Conservation (phyloP, 2,329 filamentous ascomycete genomes). For the Grosmannia huntii region DNA sequence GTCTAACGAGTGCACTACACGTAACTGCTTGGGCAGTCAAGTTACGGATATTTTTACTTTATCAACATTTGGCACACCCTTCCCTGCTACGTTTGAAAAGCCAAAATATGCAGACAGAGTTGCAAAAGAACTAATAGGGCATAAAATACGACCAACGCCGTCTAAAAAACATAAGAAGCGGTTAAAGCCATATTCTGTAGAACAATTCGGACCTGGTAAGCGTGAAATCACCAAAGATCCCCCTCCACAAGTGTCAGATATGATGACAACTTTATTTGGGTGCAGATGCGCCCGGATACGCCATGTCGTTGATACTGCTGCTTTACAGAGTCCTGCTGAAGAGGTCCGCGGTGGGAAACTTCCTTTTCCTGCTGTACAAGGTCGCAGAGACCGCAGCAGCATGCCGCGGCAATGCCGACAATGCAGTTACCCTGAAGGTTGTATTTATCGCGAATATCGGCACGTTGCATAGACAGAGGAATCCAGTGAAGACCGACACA, state of each 20-base stretch:
- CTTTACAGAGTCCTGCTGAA: conserved; percentile 12
- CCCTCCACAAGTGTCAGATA: neutral
- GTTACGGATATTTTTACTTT: no score
- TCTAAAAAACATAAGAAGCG: neutral
- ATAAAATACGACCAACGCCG: no score
- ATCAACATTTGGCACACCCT: no score
- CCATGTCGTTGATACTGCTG: conserved; percentile 21
- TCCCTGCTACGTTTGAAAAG: no score
- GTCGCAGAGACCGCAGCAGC: conserved; percentile 32
- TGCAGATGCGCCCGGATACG: conserved; percentile 11
- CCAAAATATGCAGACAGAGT: no score
- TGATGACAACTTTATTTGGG: neutral
- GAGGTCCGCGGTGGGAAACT: conserved; percentile 23
- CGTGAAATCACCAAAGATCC: neutral
- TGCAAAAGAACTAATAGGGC: no score
- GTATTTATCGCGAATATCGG: conserved; percentile 30
- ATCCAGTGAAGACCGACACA: conserved; percentile 29
- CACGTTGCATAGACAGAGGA: conserved; percentile 31
- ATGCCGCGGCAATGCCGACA: conserved; percentile 27
- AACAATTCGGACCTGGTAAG: neutral
- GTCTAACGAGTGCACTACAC: no score
- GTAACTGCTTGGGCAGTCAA: no score
- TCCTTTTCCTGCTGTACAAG: conserved; percentile 36
- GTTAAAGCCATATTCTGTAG: neutral
- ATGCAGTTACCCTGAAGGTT: conserved; percentile 31